Base-by-base conservation (phyloP, 306 rosid species). In the Sechiopsis laciniata region DNA sequence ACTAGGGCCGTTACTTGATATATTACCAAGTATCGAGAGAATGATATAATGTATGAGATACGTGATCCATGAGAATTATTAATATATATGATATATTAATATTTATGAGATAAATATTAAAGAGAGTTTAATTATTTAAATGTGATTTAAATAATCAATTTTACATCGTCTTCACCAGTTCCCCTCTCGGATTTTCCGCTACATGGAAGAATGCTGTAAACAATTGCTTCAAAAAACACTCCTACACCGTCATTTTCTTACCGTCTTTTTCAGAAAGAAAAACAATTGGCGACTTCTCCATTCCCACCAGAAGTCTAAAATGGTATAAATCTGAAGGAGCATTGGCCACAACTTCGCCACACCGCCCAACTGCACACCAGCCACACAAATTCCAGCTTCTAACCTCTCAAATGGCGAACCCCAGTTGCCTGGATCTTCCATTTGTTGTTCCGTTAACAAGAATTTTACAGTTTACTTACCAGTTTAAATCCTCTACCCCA, bases 261-360 rank as follows among this genome's bases (percentile, higher is more conserved):
- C 11, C 14, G 1, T n/a, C 51, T 1, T 63, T 63, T 63, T 17
- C 69, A 63, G 8, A 13, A 6, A 3, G 22, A 61, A 61, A 32
- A 61, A 15, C 10, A 14, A 16, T 63, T 35, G 20, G 2, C 14
- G 15, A 2, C 48, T 40, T 64, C 29, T 16, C 48, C 29, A 16
- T 11, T 19, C 2, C 32, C 72, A 19, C 35, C 72, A 67, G 73
- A 46, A 45, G 35, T 20, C 56, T 13, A n/a, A 24, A 69, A 65
- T 7, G 45, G 9, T 69, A 22, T 24, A 50, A 50, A 69, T 69
- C 74, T 69, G 57, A 69, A 24, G 2, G 5, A 21, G 74, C 58
- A 63, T 68, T 54, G 84, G 75, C 74, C 55, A 20, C 19, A 26
- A 80, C 78, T 67, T 46, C n/a, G 83, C 89, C 95, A 85, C 91